These are phyloP conservation scores for Spathaspora gorwiae DNA, from an alignment of 805 yeast genomes.

Conservation along the genomic window DNA sequence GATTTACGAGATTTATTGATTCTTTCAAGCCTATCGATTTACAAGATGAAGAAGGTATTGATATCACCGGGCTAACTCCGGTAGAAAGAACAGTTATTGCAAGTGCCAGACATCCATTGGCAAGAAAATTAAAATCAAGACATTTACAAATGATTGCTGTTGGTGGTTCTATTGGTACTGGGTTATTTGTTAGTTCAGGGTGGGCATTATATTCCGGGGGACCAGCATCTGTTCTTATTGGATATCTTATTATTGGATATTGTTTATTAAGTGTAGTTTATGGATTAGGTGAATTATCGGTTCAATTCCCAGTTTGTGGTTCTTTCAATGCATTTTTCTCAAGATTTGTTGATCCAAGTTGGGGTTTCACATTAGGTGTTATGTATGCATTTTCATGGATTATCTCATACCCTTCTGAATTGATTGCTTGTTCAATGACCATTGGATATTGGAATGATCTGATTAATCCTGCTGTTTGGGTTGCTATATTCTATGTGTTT, in stretches of 20 bases:
- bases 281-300: constrained; percentile 62
- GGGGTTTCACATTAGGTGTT: constrained; percentile 34
- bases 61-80: constrained; percentile 35
- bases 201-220: constrained; percentile 36
- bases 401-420: constrained; percentile 31
- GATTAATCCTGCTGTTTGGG: constrained; percentile 35
- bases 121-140: constrained; percentile 43
- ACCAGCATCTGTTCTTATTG: constrained; percentile 44
- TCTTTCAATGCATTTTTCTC: constrained; percentile 34
- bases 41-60: constrained; percentile 38
- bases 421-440: constrained; percentile 34
- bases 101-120: constrained; percentile 45
- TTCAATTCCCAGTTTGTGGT: constrained; percentile 38
- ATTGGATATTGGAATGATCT: constrained; percentile 28
- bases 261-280: constrained; percentile 55
- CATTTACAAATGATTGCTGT: constrained; percentile 62
- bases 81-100: constrained; percentile 27
- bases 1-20: constrained; percentile 18
- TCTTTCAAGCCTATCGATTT: constrained; percentile 36
- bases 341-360: constrained; percentile 31
- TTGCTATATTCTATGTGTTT: constrained; percentile 27
- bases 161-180: constrained; percentile 73
- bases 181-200: constrained; percentile 46
- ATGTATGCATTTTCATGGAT: constrained; percentile 34
- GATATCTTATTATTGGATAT: constrained; percentile 52